phyloP scores from a whole-genome alignment of 2,329 filamentous ascomycete genomes.

The Trichophyton simii region DNA sequence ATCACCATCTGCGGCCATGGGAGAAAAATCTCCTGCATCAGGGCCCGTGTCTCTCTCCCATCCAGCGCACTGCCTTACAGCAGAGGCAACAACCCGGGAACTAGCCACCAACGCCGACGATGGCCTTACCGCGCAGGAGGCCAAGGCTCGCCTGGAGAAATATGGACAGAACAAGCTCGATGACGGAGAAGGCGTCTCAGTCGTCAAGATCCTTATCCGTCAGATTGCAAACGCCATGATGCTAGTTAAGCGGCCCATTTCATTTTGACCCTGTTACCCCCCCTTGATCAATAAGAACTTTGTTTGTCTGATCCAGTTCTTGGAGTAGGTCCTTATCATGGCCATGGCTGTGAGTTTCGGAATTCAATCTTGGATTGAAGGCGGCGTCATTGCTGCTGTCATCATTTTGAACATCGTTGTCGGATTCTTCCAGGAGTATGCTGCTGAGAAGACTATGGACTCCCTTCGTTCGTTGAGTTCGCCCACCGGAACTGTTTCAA shows the following conservation, averaged over 20 bases:
- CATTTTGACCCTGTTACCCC: conserved; percentile 5
- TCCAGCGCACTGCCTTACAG: conserved; percentile 49
- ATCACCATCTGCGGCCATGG: conserved; percentile 5
- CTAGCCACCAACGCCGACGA: conserved; percentile 42
- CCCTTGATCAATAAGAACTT: conserved; percentile 8
- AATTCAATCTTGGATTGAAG: conserved; percentile 49
- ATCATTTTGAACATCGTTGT: conserved; percentile 48
- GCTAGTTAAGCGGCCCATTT: conserved; percentile 36
- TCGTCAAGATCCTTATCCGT: conserved; percentile 55
- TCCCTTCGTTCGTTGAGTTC: conserved; percentile 40
- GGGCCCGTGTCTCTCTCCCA: conserved; percentile 32
- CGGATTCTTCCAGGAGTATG: conserved; percentile 44
- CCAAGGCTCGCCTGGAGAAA: conserved; percentile 41
- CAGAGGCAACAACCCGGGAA: conserved; percentile 41
- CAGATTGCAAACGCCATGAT: conserved; percentile 58
- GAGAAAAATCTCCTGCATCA: conserved; percentile 5
- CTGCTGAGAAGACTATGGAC: conserved; percentile 44
- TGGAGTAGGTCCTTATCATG: conserved; percentile 35
- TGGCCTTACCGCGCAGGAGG: conserved; percentile 45
- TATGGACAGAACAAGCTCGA: conserved; percentile 53
- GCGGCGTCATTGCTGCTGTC: conserved; percentile 46
- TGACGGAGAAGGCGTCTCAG: conserved; percentile 52
- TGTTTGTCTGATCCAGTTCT: conserved; percentile 20
- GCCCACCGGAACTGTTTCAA: conserved; percentile 39
- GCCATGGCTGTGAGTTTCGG: conserved; percentile 48